These are phyloP conservation scores for Fusarium sp. DNA, from an alignment of 2,329 filamentous ascomycete species.

Conservation along the genomic window DNA sequence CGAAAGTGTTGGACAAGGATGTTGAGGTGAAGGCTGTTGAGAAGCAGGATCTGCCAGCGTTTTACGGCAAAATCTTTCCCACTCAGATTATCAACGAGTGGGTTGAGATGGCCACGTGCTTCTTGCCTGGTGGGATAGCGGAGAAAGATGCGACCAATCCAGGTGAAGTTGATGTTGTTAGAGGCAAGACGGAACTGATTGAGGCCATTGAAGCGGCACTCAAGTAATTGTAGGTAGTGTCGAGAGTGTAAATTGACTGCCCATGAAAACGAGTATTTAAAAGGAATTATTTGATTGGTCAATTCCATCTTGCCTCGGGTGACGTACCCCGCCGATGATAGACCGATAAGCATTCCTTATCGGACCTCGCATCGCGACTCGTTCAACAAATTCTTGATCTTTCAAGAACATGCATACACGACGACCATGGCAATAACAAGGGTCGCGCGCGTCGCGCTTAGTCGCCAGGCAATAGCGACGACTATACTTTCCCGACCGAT, in stretches of 20 bases:
- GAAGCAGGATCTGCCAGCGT: constrained; percentile 32
- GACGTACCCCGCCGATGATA: background rate
- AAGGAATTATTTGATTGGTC: background rate
- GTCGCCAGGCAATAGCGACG: background rate
- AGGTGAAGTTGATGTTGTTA: constrained; percentile 31
- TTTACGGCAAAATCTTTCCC: constrained; percentile 39
- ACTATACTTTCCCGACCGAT: background rate
- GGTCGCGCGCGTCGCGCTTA: background rate
- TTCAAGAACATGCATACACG: background rate
- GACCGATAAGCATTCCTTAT: constrained; percentile 3
- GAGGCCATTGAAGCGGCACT: constrained; percentile 25
- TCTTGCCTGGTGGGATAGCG: constrained; percentile 43
- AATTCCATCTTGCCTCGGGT: constrained; percentile 14
- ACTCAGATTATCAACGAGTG: constrained; percentile 38
- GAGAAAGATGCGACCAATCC: constrained; percentile 23
- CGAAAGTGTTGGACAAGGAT: constrained; percentile 37
- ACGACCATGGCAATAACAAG: background rate
- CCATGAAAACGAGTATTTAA: background rate
- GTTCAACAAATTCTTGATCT: background rate
- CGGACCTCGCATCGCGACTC: constrained; percentile 6
- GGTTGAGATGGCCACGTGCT: constrained; percentile 45
- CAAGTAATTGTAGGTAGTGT: background rate
- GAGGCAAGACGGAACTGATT: constrained; percentile 33
- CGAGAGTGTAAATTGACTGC: background rate
- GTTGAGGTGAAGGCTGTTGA: constrained; percentile 44